phyloP scores from a whole-genome alignment of 805 yeast species.

The Komagataella pseudopastoris region DNA sequence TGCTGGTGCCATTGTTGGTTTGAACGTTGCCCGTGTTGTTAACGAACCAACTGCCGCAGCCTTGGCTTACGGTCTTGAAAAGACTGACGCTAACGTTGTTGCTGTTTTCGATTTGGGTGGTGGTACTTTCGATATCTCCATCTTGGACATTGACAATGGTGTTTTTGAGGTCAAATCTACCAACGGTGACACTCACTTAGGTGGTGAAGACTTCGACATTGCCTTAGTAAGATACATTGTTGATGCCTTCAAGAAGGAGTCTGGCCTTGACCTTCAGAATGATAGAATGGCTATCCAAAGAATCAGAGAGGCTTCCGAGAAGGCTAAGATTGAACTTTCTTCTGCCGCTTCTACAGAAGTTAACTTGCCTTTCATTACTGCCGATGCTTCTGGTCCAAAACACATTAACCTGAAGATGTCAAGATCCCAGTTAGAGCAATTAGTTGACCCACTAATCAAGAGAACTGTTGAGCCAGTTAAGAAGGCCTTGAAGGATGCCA shows the following conservation, averaged over 20 bases:
- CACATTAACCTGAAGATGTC: slow-evolving; percentile 47
- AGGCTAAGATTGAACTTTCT: slow-evolving; percentile 62
- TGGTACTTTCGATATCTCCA: slow-evolving; percentile 96
- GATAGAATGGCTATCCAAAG: slow-evolving; percentile 56
- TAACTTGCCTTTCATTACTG: slow-evolving; percentile 56
- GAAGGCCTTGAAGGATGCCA: slow-evolving; percentile 65
- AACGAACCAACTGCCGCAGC: slow-evolving; percentile 94
- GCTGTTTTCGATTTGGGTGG: slow-evolving; percentile 98
- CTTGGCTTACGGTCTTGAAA: slow-evolving; percentile 88
- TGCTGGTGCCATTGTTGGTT: slow-evolving; percentile 95
- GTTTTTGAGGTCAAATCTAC: slow-evolving; percentile 96
- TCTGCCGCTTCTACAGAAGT: slow-evolving; percentile 49
- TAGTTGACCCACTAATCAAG: slow-evolving; percentile 53
- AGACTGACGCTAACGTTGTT: slow-evolving; percentile 42
- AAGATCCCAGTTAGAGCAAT: slow-evolving; percentile 53
- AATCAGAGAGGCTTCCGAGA: slow-evolving; percentile 69
- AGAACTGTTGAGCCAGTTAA: slow-evolving; percentile 63
- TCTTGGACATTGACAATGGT: slow-evolving; percentile 93
- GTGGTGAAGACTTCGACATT: slow-evolving; percentile 90
- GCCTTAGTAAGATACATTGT: slow-evolving; percentile 66
- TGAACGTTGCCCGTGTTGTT: slow-evolving; percentile 80
- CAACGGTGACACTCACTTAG: slow-evolving; percentile 90
- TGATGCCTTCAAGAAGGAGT: slow-evolving; percentile 38
- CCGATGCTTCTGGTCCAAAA: slow-evolving; percentile 31
- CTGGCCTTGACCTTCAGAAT: slow-evolving; percentile 37